Conservation (phyloP, 1,284 basidiomycete genomes). For the Austropuccinia psidii region DNA sequence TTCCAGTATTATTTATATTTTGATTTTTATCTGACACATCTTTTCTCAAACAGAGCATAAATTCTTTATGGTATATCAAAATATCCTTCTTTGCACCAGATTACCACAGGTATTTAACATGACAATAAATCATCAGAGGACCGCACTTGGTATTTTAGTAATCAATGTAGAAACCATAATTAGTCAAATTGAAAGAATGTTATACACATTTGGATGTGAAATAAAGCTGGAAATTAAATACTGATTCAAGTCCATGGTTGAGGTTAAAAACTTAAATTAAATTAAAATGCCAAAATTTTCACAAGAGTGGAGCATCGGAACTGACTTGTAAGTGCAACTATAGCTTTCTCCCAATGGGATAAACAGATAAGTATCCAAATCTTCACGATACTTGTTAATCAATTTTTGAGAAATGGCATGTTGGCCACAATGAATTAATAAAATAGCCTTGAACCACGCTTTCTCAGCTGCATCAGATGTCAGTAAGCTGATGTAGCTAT, state of each 20-base stretch:
- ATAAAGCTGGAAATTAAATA: neutral
- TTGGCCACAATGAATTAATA: slow-evolving; percentile 92
- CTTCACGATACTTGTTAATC: slow-evolving; percentile 88
- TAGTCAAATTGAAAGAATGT: neutral
- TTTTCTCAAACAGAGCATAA: slow-evolving; percentile 64
- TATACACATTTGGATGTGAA: neutral
- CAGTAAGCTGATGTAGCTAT: slow-evolving; percentile 92
- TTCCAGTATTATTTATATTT: slow-evolving; percentile 42
- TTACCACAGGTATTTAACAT: slow-evolving; percentile 96
- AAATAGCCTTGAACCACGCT: slow-evolving; percentile 91
- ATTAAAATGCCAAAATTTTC: neutral
- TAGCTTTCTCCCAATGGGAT: slow-evolving; percentile 93
- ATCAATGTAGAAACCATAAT: too few relatives aligned
- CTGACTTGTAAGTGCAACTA: slow-evolving; percentile 87
- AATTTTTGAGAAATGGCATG: slow-evolving; percentile 82
- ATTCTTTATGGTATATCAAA: slow-evolving; percentile 74
- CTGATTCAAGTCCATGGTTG: slow-evolving; percentile 39
- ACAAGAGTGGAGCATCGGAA: too few relatives aligned
- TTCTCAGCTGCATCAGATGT: slow-evolving; percentile 86
- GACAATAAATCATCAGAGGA: slow-evolving; percentile 94
- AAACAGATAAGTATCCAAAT: slow-evolving; percentile 83
- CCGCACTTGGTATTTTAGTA: too few relatives aligned
- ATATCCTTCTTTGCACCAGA: slow-evolving; percentile 70
- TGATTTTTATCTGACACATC: slow-evolving; percentile 63
- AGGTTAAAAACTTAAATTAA: neutral